Percentiles rank a stretch among this genome's conserved stretches.
Evolutionary conservation across 2,329 filamentous ascomycete genomes (phyloP).

Genomic region (Nemania sp.): DNA sequence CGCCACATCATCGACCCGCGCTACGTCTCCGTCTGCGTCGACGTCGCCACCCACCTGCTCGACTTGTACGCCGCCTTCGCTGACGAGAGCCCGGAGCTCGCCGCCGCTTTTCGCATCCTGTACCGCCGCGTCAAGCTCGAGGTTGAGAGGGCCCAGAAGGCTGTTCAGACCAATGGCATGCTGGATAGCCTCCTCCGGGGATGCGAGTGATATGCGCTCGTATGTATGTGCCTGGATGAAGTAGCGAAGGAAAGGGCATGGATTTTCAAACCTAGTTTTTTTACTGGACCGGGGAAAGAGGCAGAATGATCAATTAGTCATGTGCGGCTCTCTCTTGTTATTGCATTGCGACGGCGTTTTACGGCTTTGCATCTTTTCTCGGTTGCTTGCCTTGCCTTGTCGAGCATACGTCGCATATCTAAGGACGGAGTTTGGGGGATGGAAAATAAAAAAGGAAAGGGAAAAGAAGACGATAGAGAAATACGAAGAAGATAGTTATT

Average conservation of each 20-base stretch:
- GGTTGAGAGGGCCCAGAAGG: slow-evolving; percentile 81
- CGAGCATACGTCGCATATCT: no score
- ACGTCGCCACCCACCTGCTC: slow-evolving; percentile 78
- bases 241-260: not conserved
- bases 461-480: not conserved
- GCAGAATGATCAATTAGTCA: not conserved
- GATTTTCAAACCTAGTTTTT: not conserved
- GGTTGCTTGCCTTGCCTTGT: slow-evolving; percentile 4
- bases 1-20: slow-evolving; percentile 81
- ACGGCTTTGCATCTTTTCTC: slow-evolving; percentile 17
- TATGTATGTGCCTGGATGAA: not conserved
- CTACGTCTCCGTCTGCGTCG: slow-evolving; percentile 78
- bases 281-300: no score
- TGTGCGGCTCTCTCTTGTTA: slow-evolving; percentile 20
- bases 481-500: not conserved
- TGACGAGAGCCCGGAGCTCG: slow-evolving; percentile 72
- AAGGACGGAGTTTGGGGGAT: no score
- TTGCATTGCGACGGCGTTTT: slow-evolving; percentile 50
- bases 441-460: slow-evolving; percentile 13
- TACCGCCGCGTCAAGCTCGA: slow-evolving; percentile 73
- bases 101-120: slow-evolving; percentile 69
- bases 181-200: slow-evolving; percentile 69
- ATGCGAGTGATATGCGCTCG: slow-evolving; percentile 35
- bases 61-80: slow-evolving; percentile 86
- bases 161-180: slow-evolving; percentile 84